Percentiles rank a stretch among this genome's conserved stretches.
These are phyloP conservation scores for Plasmodium sp. DNA, from an alignment of 169 alveolate species.

Conservation along the genomic window DNA sequence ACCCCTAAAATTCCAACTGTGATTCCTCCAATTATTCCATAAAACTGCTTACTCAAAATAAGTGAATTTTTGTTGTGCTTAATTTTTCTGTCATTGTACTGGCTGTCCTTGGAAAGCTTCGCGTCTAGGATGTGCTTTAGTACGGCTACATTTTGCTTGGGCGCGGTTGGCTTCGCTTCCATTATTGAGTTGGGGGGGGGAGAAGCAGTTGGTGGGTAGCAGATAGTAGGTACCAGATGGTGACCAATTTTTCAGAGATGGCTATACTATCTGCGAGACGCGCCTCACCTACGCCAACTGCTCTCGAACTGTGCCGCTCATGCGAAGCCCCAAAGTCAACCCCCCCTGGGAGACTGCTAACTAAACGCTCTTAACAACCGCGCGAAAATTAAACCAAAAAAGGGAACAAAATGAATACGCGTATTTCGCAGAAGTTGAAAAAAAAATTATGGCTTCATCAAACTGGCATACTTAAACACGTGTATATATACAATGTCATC, in stretches of 20 bases:
- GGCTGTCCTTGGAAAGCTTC: background rate
- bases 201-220: background rate
- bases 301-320: background rate
- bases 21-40: conserved; percentile 69
- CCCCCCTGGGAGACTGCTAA: background rate
- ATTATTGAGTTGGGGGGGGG: conserved; percentile 2
- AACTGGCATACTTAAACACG: background rate
- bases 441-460: background rate
- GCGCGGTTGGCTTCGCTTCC: conserved; percentile 13
- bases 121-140: conserved; percentile 22
- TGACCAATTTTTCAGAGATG: background rate
- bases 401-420: background rate
- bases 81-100: conserved; percentile 40
- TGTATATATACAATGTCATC: background rate
- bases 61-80: conserved; percentile 45
- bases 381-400: background rate
- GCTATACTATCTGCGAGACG: background rate
- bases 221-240: background rate
- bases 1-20: conserved; percentile 64
- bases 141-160: conserved; percentile 10
- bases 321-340: background rate
- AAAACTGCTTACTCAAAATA: conserved; percentile 54
- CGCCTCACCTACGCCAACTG: background rate
- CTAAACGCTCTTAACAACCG: background rate
- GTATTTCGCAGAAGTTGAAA: background rate